Base-by-base conservation (phyloP, 2,329 filamentous ascomycete genomes). In the Fusarium burgessii region DNA sequence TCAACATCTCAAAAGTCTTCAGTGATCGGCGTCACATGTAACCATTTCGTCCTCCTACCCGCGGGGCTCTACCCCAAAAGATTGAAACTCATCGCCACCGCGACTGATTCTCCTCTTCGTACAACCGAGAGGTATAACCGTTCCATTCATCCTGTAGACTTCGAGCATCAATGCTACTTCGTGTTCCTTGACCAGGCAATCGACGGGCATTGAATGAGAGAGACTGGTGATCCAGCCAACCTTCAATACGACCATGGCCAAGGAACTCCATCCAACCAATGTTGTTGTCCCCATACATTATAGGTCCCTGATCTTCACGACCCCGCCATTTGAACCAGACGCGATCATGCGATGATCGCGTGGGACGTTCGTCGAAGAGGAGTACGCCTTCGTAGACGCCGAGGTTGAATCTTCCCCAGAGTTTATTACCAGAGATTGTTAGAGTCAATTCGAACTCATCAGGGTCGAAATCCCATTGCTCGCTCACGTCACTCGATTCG, bases 391-490 rank as follows among this genome's bases (percentile, higher is more conserved):
- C 62, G 40, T 84, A 77, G 11, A 81, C 58, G 1, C 82, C 82
- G 7, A 86, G 77, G 45, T 83, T 77, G 67, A 87, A 87, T 2
- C 68, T 74, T 0, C 82, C 84, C 85, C 86, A 88, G 11, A 87
- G 72, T 17, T 68, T 79, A 8, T 73, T 75, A 15, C 81, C 80
- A 18, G 76, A 77, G 3, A 84, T 78, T 4, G 82, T 82, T 18
- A 84, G 74, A 42, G 82, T 76, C 13, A 84, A 71, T 4, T 70
- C 69, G 25, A 82, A 77, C 27, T 80, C 76, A 5, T 70, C 57
- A 7, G n/a, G 17, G 2, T 67, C 54, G 8, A 69, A 51, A 23
- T 74, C 46, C 78, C 78, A 82, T 33, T 80, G 29, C 0, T 32
- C 32, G 12, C 68, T 54, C 5, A 80, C 75, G 7, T 74, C 56